Evolutionary conservation across 345 rosid genomes (phyloP).

Genomic region (Excoecaria cochinchinensis): DNA sequence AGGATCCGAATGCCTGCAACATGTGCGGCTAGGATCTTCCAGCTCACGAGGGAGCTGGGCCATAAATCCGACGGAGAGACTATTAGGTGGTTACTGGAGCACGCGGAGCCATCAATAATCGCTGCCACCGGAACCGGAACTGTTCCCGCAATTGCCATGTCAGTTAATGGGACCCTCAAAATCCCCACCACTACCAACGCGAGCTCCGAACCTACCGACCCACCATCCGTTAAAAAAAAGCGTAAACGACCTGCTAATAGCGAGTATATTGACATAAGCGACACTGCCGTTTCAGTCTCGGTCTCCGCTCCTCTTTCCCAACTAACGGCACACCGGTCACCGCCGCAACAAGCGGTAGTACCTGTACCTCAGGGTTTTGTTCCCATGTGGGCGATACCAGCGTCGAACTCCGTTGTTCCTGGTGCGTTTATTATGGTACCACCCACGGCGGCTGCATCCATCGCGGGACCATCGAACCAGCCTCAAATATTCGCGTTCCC

Average conservation of each 20-base stretch:
- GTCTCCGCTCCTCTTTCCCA: conserved; percentile 57
- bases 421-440: conserved; percentile 68
- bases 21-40: conserved; percentile 90
- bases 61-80: conserved; percentile 94
- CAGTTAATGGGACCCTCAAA: conserved; percentile 79
- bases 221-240: conserved; percentile 46
- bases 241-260: conserved; percentile 73
- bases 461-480: conserved; percentile 42
- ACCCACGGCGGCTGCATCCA: conserved; percentile 24
- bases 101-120: conserved; percentile 82
- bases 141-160: conserved; percentile 89
- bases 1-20: conserved; percentile 97
- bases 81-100: conserved; percentile 81
- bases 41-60: conserved; percentile 79
- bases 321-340: conserved; percentile 12
- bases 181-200: conserved; percentile 62
- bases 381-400: conserved; percentile 82
- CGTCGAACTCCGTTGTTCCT: conserved; percentile 55
- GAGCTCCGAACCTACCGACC: conserved; percentile 39
- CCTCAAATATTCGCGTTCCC: conserved; percentile 64
- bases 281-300: conserved; percentile 40
- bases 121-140: conserved; percentile 94
- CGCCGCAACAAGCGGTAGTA: conserved; percentile 21
- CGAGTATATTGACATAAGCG: conserved; percentile 65
- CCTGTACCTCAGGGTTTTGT: conserved; percentile 56